phyloP scores from a whole-genome alignment of 2,329 filamentous ascomycete species.

The Fusarium caatingaense region DNA sequence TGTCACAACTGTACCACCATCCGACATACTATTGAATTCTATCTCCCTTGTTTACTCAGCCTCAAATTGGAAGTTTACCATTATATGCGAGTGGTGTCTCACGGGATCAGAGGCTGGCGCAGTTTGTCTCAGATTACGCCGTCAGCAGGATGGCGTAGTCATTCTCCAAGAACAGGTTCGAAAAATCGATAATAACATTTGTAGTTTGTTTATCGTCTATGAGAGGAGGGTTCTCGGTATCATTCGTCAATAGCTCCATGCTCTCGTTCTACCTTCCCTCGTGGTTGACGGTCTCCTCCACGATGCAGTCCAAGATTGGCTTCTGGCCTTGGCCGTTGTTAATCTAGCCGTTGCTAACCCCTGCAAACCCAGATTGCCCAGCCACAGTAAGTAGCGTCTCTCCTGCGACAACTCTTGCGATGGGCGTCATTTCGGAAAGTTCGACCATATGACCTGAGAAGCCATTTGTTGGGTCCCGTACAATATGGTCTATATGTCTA shows the following conservation, averaged over 20 bases:
- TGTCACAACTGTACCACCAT: background rate
- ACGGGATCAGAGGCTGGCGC: background rate
- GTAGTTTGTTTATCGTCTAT: too few relatives aligned
- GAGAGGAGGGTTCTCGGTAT: too few relatives aligned
- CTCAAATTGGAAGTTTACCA: background rate
- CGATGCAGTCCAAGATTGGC: too few relatives aligned
- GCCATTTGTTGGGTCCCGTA: accelerated
- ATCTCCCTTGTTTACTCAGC: background rate
- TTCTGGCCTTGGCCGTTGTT: too few relatives aligned
- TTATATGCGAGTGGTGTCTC: background rate
- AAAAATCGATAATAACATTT: too few relatives aligned
- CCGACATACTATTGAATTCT: background rate
- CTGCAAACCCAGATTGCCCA: background rate
- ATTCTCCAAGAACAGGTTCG: too few relatives aligned
- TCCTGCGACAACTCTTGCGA: background rate
- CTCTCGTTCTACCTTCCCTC: too few relatives aligned
- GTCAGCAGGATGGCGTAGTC: background rate
- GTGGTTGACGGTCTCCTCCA: too few relatives aligned
- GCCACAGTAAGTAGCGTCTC: background rate
- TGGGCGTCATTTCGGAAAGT: background rate
- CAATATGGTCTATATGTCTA: background rate
- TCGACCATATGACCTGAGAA: background rate
- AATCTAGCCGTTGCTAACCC: too few relatives aligned
- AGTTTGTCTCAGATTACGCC: background rate
- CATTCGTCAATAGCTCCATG: too few relatives aligned